These are phyloP conservation scores for Stachybotrys echinatus DNA, from an alignment of 2,329 filamentous ascomycete genomes.

Conservation along the genomic window DNA sequence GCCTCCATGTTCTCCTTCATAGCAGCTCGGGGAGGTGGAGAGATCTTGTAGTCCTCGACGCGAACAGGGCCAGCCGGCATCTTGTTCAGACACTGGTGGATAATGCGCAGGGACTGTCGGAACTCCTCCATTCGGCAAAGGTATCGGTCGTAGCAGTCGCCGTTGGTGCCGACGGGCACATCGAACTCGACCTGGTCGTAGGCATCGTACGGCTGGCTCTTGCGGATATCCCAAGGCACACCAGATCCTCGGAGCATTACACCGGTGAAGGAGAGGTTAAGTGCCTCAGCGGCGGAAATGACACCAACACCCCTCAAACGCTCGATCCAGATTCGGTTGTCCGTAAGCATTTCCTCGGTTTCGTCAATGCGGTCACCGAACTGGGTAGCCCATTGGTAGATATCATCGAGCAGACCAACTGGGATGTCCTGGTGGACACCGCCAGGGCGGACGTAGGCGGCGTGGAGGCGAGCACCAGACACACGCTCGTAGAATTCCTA, in stretches of 20 bases:
- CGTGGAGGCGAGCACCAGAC: slow-evolving; percentile 93
- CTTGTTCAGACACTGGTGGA: slow-evolving; percentile 98
- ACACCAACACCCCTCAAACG: slow-evolving; percentile 89
- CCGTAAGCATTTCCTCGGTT: slow-evolving; percentile 96
- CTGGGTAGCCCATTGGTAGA: slow-evolving; percentile 99
- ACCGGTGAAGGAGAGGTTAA: slow-evolving; percentile 94
- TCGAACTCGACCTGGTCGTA: slow-evolving; percentile 98
- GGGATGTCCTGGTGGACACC: slow-evolving; percentile 96
- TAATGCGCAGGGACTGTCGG: slow-evolving; percentile 95
- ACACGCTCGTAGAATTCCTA: slow-evolving; percentile 99
- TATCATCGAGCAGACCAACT: slow-evolving; percentile 90
- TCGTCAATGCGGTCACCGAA: slow-evolving; percentile 98
- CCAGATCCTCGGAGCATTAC: slow-evolving; percentile 98
- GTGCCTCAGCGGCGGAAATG: slow-evolving; percentile 84
- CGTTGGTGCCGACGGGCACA: slow-evolving; percentile 91
- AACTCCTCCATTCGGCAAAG: slow-evolving; percentile 99
- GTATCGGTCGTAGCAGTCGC: slow-evolving; percentile 99
- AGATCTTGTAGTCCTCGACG: slow-evolving; percentile 98
- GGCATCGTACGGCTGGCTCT: slow-evolving; percentile 94
- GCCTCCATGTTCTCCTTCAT: slow-evolving; percentile 99
- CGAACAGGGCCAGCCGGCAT: slow-evolving; percentile 93
- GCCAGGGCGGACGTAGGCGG: slow-evolving; percentile 92
- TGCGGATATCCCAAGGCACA: slow-evolving; percentile 93
- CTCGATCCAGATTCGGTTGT: slow-evolving; percentile 99
- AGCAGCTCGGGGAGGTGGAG: slow-evolving; percentile 87